Conservation (phyloP, 2,329 filamentous ascomycete genomes). For the Paecilomyces sp. region DNA sequence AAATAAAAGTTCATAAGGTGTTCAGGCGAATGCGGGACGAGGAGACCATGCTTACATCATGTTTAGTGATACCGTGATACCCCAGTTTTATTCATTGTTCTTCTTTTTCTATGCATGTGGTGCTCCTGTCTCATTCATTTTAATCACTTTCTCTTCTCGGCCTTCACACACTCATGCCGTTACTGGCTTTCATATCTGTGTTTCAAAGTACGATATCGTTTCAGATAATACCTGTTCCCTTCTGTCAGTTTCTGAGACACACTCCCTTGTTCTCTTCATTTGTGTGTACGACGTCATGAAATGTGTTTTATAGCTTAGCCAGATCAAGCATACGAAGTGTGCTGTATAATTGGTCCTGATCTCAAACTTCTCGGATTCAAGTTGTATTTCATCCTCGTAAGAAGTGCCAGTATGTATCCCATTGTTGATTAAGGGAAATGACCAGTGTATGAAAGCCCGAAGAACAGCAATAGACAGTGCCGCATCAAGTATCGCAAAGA, state of each 20-base stretch:
- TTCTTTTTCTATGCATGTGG: constrained; percentile 10
- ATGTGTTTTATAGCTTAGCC: background rate
- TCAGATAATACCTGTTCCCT: constrained; percentile 71
- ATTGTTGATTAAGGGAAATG: background rate
- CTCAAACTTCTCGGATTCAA: background rate
- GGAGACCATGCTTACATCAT: constrained; percentile 26
- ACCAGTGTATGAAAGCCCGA: background rate
- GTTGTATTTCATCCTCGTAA: background rate
- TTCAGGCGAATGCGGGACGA: constrained; percentile 19
- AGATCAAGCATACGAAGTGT: background rate
- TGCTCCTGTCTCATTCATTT: constrained; percentile 1
- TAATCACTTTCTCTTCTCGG: background rate
- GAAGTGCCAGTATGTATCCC: background rate
- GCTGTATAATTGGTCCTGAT: background rate
- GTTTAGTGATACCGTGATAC: constrained; percentile 36
- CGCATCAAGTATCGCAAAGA: background rate
- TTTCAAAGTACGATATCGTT: constrained; percentile 77
- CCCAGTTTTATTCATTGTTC: constrained; percentile 18
- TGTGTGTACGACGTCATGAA: constrained; percentile 4
- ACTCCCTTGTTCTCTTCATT: constrained; percentile 1
- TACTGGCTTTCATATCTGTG: constrained; percentile 61
- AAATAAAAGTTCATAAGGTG: constrained; percentile 14
- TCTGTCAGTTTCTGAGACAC: constrained; percentile 14
- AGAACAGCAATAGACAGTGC: background rate
- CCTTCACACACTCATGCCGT: background rate